Percentiles rank a stretch among this genome's conserved stretches.
These are phyloP conservation scores for Plasmodium vinckei DNA, from an alignment of 169 alveolate genomes.

Conservation along the genomic window DNA sequence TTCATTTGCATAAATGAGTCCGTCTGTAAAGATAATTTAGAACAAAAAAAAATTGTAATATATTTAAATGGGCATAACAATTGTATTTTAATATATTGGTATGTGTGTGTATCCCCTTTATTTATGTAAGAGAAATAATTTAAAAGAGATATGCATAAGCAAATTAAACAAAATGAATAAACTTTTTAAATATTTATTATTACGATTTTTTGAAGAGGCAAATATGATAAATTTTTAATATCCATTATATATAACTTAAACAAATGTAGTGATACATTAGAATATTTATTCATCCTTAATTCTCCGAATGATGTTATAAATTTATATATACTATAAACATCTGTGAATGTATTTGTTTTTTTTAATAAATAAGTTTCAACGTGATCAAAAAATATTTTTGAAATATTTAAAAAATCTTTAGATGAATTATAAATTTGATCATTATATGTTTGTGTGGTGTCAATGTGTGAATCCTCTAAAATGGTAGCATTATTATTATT, in stretches of 20 bases:
- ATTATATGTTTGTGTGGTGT: conserved; percentile 10
- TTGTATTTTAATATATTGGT: background rate
- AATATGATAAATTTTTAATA: conserved; percentile 52
- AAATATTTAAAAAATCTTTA: conserved; percentile 27
- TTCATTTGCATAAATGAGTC: conserved; percentile 64
- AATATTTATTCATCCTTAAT: conserved; percentile 40
- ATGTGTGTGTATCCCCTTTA: too few species aligned
- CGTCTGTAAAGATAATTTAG: conserved; percentile 21
- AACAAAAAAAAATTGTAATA: background rate
- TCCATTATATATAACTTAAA: conserved; percentile 32
- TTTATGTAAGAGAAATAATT: too few species aligned
- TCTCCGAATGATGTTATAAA: conserved; percentile 52
- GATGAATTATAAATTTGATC: conserved; percentile 37
- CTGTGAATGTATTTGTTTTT: conserved; percentile 38
- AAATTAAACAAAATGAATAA: too few species aligned
- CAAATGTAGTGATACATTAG: conserved; percentile 45
- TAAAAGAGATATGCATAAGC: too few species aligned
- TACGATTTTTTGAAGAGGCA: conserved; percentile 72
- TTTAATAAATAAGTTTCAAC: conserved; percentile 34
- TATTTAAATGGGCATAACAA: background rate
- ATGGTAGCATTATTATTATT: background rate
- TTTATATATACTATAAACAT: conserved; percentile 57
- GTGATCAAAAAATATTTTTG: conserved; percentile 36
- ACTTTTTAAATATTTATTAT: background rate
- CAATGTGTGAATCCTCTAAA: background rate